phyloP scores from a whole-genome alignment of 306 rosid genomes.

The Cucurbita moschata region DNA sequence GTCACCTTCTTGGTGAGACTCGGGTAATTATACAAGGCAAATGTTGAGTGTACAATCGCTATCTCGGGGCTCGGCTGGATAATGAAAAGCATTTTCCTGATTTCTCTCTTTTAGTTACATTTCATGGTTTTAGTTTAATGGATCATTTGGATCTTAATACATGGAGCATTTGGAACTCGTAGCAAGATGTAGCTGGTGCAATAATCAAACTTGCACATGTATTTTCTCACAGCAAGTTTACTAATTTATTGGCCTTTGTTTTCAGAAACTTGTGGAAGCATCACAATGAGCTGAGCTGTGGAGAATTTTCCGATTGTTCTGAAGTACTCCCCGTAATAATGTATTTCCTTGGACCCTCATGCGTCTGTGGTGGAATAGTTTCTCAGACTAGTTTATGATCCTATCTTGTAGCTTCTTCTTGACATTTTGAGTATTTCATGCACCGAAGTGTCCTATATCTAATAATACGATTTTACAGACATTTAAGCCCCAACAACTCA shows the following conservation, averaged over 20 bases:
- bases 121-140: not conserved
- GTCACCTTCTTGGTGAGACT: not conserved
- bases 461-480: not conserved
- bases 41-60: not conserved
- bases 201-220: not conserved
- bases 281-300: conserved; percentile 36
- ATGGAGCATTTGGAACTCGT: not conserved
- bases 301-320: conserved; percentile 7
- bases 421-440: not conserved
- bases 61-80: not conserved
- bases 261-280: conserved; percentile 57
- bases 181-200: not conserved
- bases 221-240: not conserved
- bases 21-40: not conserved
- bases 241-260: conserved; percentile 14
- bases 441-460: not conserved
- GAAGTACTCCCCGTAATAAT: conserved; percentile 32
- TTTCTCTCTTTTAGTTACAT: not conserved
- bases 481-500: not conserved
- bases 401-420: not conserved
- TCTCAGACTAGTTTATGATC: conserved; percentile 1
- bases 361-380: not conserved
- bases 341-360: conserved; percentile 21
- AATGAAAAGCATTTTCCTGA: not conserved
- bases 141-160: not conserved